Evolutionary conservation across 129 eudicot genomes (phyloP).

Genomic region (Smallanthus sonchifolius): DNA sequence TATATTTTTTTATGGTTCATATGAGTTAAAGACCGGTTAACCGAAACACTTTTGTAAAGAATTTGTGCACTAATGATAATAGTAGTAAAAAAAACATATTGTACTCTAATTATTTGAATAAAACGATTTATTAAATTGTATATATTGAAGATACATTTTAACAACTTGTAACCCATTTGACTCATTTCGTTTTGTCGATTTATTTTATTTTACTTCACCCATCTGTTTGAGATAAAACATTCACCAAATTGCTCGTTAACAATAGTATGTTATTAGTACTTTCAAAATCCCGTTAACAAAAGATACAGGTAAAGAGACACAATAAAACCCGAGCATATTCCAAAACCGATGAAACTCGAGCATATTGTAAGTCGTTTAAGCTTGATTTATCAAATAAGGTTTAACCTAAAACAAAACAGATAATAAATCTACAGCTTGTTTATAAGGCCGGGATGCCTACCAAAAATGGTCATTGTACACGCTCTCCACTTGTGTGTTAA

Average conservation of each 20-base stretch:
- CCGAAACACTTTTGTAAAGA: too few species aligned
- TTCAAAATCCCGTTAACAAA: neutral
- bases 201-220: too few species aligned
- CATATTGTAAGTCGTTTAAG: neutral
- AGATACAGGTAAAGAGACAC: neutral
- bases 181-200: too few species aligned
- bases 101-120: too few species aligned
- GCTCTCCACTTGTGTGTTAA: slow-evolving; percentile 29
- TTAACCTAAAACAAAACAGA: neutral
- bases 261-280: neutral
- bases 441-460: neutral
- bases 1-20: too few species aligned
- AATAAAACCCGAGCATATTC: slow-evolving; percentile 4
- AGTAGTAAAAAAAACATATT: too few species aligned
- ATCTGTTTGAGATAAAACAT: too few species aligned
- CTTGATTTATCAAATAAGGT: neutral
- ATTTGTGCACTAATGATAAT: too few species aligned
- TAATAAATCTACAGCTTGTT: slow-evolving; percentile 10
- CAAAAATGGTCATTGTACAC: slow-evolving; percentile 31
- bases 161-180: too few species aligned
- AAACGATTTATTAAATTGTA: too few species aligned
- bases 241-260: neutral
- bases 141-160: too few species aligned
- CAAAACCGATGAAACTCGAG: slow-evolving; percentile 10
- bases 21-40: too few species aligned